Evolutionary conservation across 2,329 filamentous ascomycete species (phyloP).

Genomic region (Trichoderma hamatum): DNA sequence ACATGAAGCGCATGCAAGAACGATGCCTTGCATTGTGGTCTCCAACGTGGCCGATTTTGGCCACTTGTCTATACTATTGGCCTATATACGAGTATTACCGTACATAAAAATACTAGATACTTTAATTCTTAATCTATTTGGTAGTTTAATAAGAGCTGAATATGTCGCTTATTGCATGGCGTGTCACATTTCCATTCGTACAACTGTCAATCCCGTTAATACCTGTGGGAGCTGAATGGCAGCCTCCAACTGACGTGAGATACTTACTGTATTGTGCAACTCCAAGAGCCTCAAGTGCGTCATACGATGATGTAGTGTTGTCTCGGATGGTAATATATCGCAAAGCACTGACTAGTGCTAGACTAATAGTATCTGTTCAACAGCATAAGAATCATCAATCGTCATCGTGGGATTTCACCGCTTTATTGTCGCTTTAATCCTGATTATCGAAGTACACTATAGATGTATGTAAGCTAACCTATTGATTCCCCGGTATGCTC

Average conservation of each 20-base stretch:
- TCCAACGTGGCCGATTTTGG: background rate
- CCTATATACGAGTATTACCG: background rate
- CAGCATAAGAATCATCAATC: background rate
- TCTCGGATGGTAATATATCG: background rate
- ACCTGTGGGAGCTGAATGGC: background rate
- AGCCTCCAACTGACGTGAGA: background rate
- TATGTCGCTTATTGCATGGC: background rate
- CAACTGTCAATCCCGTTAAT: background rate
- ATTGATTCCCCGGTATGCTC: slow-evolving; percentile 9
- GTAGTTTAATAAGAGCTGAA: background rate
- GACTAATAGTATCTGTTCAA: background rate
- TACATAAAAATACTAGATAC: background rate
- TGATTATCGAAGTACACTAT: slow-evolving; percentile 28
- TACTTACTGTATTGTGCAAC: background rate
- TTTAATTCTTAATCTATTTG: background rate
- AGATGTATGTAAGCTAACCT: slow-evolving; percentile 23
- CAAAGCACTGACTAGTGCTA: background rate
- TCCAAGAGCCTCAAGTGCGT: background rate
- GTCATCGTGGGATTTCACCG: background rate
- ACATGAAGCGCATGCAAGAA: background rate
- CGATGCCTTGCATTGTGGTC: background rate
- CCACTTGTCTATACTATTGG: background rate
- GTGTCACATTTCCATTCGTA: slow-evolving; percentile 6
- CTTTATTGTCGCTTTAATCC: slow-evolving; percentile 20
- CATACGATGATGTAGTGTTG: background rate